Conservation (phyloP, 1,139 yeast genomes). For the Kodamaea sp. region DNA sequence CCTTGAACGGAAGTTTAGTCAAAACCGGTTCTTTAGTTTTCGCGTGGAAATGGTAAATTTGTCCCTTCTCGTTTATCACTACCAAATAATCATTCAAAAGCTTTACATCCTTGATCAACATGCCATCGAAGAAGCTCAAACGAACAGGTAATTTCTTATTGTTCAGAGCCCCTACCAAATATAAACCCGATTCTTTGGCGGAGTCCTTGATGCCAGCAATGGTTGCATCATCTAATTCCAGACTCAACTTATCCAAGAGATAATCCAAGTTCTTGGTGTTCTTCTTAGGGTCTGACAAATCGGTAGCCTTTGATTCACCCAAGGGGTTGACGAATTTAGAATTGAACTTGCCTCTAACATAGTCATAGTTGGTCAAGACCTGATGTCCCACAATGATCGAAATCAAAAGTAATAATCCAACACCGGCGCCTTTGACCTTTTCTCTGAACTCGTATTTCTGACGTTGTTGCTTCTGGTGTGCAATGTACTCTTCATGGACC, state of each 20-base stretch:
- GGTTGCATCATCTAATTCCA: constrained; percentile 39
- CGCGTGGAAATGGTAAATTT: constrained; percentile 67
- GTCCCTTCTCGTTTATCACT: constrained; percentile 71
- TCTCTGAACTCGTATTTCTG: constrained; percentile 32
- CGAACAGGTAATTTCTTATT: constrained; percentile 57
- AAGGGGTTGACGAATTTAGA: constrained; percentile 32
- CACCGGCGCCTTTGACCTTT: constrained; percentile 35
- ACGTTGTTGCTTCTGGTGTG: constrained; percentile 23
- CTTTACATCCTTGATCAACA: constrained; percentile 58
- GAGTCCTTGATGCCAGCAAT: constrained; percentile 28
- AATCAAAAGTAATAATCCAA: constrained; percentile 34
- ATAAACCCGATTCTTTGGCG: constrained; percentile 33
- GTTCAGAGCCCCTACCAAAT: constrained; percentile 36
- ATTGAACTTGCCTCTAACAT: constrained; percentile 29
- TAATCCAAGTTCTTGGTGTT: constrained; percentile 29
- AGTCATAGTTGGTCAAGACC: constrained; percentile 43
- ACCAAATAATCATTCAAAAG: constrained; percentile 52
- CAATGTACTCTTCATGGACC: constrained; percentile 31
- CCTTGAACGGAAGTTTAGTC: constrained; percentile 42
- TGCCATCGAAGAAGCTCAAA: constrained; percentile 62
- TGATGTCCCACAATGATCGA: constrained; percentile 41
- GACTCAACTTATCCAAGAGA: constrained; percentile 25
- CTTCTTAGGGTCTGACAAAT: constrained; percentile 29
- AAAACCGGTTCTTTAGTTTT: constrained; percentile 27
- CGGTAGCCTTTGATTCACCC: constrained; percentile 27